Evolutionary conservation across 352 stramenopile genomes (phyloP).

Genomic region (Phytophthora rubi): DNA sequence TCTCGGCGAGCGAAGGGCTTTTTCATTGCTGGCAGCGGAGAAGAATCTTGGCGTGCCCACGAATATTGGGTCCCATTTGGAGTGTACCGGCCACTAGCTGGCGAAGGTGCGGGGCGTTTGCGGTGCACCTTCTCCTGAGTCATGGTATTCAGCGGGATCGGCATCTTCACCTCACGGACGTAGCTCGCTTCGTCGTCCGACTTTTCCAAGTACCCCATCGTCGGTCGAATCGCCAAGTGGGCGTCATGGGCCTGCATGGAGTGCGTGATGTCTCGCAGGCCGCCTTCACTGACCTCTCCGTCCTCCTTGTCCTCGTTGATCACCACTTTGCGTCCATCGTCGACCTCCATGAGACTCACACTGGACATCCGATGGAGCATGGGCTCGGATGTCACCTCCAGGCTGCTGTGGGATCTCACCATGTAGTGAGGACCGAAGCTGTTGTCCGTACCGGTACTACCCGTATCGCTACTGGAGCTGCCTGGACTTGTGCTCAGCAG

Average conservation of each 20-base stretch:
- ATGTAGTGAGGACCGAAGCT: slow-evolving; percentile 19
- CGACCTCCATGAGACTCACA: slow-evolving; percentile 47
- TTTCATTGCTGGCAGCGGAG: slow-evolving; percentile 11
- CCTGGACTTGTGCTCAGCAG: slow-evolving; percentile 37
- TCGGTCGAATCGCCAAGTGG: slow-evolving; percentile 19
- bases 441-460: slow-evolving; percentile 40
- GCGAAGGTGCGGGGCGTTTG: slow-evolving; percentile 50
- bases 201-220: slow-evolving; percentile 28
- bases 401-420: slow-evolving; percentile 5
- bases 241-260: slow-evolving; percentile 22
- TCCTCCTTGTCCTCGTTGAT: slow-evolving; percentile 20
- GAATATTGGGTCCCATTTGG: slow-evolving; percentile 36
- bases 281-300: slow-evolving; percentile 18
- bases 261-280: neutral
- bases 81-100: slow-evolving; percentile 29
- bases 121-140: slow-evolving; percentile 53
- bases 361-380: slow-evolving; percentile 57
- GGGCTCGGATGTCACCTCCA: slow-evolving; percentile 29
- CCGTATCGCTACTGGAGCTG: slow-evolving; percentile 41
- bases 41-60: slow-evolving; percentile 42
- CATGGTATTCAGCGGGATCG: slow-evolving; percentile 53
- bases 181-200: slow-evolving; percentile 36
- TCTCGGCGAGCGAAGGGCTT: slow-evolving; percentile 15
- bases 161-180: slow-evolving; percentile 30
- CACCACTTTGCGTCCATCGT: neutral